A percentile compares a stretch with the other conserved stretches of the same genome.
phyloP scores from a whole-genome alignment of 306 rosid species.

The Fragaria ananassa region DNA sequence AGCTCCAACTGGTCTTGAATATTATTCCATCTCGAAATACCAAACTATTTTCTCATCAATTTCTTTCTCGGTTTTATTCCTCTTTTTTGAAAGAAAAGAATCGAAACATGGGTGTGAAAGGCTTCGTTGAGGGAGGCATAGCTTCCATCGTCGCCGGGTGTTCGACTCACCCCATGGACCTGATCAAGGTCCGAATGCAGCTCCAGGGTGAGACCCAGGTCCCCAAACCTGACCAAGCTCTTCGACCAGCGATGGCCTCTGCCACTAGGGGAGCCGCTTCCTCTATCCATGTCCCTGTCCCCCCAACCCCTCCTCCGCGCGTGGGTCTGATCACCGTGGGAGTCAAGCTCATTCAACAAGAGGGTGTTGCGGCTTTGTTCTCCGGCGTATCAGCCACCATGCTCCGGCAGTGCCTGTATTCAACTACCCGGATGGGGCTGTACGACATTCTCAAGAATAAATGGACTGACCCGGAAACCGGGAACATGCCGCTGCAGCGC shows the following conservation, averaged over 20 bases:
- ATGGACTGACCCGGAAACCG: conserved; percentile 54
- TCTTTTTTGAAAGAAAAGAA: background rate
- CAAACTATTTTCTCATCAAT: background rate
- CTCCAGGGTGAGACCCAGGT: conserved; percentile 61
- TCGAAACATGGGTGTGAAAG: conserved; percentile 52
- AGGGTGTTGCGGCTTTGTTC: conserved; percentile 59
- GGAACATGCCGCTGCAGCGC: conserved; percentile 37
- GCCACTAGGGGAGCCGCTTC: background rate
- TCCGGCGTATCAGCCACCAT: conserved; percentile 77
- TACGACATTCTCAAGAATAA: conserved; percentile 61
- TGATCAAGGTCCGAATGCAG: conserved; percentile 81
- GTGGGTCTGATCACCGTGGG: conserved; percentile 56
- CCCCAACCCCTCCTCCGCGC: conserved; percentile 27
- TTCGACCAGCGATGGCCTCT: conserved; percentile 55
- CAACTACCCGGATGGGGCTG: conserved; percentile 83
- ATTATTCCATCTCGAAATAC: too few relatives aligned
- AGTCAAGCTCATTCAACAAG: conserved; percentile 54
- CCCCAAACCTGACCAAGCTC: conserved; percentile 24
- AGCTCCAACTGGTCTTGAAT: conserved; percentile 49
- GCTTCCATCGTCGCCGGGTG: conserved; percentile 75
- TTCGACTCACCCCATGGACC: conserved; percentile 68
- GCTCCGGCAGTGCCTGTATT: conserved; percentile 70
- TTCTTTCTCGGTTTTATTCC: background rate
- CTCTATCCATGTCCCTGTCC: conserved; percentile 31
- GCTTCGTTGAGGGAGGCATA: conserved; percentile 71